Conservation (phyloP, 352 stramenopile species). For the Phytopythium aichiense region DNA sequence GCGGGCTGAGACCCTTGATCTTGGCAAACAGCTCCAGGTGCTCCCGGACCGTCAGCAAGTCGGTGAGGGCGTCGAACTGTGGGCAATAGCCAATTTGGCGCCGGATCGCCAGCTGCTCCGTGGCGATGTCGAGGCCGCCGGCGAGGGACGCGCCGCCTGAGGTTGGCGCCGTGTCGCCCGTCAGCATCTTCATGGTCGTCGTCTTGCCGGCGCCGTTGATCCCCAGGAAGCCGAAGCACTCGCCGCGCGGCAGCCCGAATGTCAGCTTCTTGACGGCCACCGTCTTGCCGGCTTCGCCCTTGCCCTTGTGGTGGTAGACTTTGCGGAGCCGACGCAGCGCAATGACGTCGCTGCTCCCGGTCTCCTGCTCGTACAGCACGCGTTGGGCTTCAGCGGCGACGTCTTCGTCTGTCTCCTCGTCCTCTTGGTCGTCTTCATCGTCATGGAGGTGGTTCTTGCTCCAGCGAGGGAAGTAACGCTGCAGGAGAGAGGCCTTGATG, state of each 20-base stretch:
- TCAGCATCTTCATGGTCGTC: slow-evolving; percentile 96
- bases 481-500: slow-evolving; percentile 21
- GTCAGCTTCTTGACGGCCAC: slow-evolving; percentile 72
- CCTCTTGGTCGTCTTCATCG: not conserved
- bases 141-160: slow-evolving; percentile 45
- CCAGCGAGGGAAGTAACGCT: slow-evolving; percentile 6
- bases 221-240: slow-evolving; percentile 94
- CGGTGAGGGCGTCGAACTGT: slow-evolving; percentile 87
- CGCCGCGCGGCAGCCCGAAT: slow-evolving; percentile 74
- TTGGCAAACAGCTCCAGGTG: slow-evolving; percentile 84
- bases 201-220: slow-evolving; percentile 96
- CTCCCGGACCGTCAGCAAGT: slow-evolving; percentile 75
- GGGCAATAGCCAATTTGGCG: slow-evolving; percentile 91
- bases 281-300: slow-evolving; percentile 36
- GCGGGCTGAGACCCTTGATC: slow-evolving; percentile 74
- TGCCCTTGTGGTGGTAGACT: slow-evolving; percentile 21
- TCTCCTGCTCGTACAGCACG: not conserved
- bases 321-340: slow-evolving; percentile 37
- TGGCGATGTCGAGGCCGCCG: slow-evolving; percentile 65
- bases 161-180: slow-evolving; percentile 70
- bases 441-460: not conserved
- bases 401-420: slow-evolving; percentile 1
- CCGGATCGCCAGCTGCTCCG: slow-evolving; percentile 63
- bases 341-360: slow-evolving; percentile 29
- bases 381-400: slow-evolving; percentile 7